These are phyloP conservation scores for Hyaloscypha variabilis DNA, from an alignment of 495 filamentous ascomycete species.

Conservation along the genomic window DNA sequence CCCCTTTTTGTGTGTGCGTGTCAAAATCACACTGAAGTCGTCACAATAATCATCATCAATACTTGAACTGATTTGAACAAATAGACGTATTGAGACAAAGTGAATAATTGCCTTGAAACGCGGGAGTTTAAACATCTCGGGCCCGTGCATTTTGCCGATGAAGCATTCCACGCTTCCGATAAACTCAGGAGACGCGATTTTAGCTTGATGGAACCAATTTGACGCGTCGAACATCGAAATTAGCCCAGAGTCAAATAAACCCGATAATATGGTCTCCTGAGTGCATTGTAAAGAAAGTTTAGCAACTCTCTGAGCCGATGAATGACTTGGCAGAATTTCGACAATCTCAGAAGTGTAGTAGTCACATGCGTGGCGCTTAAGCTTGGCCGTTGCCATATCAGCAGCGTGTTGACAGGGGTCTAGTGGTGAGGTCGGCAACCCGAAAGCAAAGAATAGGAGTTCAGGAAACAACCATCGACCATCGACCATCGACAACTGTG, in stretches of 20 bases:
- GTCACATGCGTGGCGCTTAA: constrained; percentile 3
- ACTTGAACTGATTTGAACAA: background rate
- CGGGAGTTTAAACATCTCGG: background rate
- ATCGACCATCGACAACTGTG: constrained; percentile 10
- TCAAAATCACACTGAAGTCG: background rate
- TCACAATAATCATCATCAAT: background rate
- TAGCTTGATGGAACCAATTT: constrained; percentile 4
- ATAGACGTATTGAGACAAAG: background rate
- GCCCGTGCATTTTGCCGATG: background rate
- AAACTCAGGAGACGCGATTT: background rate
- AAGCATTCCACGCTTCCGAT: constrained; percentile 4
- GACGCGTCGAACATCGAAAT: background rate
- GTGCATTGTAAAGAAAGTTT: background rate
- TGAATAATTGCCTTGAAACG: background rate
- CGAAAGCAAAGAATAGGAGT: constrained; percentile 3
- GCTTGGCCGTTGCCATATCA: constrained; percentile 16
- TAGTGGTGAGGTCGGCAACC: background rate
- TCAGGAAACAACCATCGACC: constrained; percentile 11
- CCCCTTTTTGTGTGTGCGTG: background rate
- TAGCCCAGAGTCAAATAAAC: background rate
- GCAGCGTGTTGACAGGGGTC: constrained; percentile 4
- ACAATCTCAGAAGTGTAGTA: background rate
- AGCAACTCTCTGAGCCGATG: background rate
- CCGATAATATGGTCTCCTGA: background rate
- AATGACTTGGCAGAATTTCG: background rate